Evolutionary conservation across 164 flowering plant species (phyloP), one percentile per base, ranked within the genome.

Genomic region (Stephania yunnanensis): DNA sequence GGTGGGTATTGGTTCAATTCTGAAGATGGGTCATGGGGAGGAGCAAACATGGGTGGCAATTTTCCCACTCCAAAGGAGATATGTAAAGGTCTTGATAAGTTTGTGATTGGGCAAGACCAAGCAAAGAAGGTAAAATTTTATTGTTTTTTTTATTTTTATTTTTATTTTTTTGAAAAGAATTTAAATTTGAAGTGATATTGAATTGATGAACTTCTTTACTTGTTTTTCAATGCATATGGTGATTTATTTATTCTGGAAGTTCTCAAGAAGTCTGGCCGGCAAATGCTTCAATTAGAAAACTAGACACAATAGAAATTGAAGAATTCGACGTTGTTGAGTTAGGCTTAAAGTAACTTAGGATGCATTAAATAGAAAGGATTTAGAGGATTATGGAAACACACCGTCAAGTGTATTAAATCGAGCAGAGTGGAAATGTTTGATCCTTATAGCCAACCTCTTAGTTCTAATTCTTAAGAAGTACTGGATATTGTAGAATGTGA

Each of bases 1-100:
- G 84, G 84, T 66, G 91, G 87, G 73, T 78, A 45, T 58, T 91
- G 85, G 17, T 79, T 87, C 55, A 80, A 77, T 80, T 82, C 87
- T 1, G 86, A 81, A 69, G 94, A 90, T 55, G 95, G 82, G 53
- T 80, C 77, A 58, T 93, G 93, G 95, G 98, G 98, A 67, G 97
- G 98, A 4, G 88, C 97, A 2, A 89, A 85, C 86, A 73, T 91
- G 87, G 96, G 99, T 1, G 45, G 69, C 20, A 78, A 79, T 74
- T 91, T 95, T 61, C 99, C 99, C 1, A 90, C 99, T 0, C 99
- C 98, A 1, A 95, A 93, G 78, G 97, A 95, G 84, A 92, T 95
- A 13, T 87, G 94, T 79, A 90, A 83, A 83, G 96, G 94, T 70
- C 89, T 95, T 69, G 96, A 95, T 75, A 91, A 91, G 87, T 93